These are phyloP conservation scores for Cucurbita pepo DNA, from an alignment of 306 rosid genomes.

Conservation along the genomic window DNA sequence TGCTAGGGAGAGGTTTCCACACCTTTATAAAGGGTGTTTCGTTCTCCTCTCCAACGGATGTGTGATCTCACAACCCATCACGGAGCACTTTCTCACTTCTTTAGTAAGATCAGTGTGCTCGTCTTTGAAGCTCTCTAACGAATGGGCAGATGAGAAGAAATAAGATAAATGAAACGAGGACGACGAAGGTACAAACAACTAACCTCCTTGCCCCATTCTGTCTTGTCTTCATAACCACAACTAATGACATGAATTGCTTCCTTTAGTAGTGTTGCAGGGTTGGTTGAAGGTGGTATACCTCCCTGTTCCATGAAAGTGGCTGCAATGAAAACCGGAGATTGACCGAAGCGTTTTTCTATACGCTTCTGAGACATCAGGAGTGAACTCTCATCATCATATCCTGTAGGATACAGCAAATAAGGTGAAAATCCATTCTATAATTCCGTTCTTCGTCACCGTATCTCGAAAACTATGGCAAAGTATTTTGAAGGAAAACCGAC, in stretches of 20 bases:
- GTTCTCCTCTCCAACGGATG: too few species aligned
- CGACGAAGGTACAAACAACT: background rate
- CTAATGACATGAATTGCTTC: slow-evolving; percentile 99
- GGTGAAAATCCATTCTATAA: background rate
- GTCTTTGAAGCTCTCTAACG: background rate
- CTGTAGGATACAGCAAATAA: slow-evolving; percentile 25
- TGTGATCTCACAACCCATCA: too few species aligned
- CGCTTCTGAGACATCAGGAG: slow-evolving; percentile 88
- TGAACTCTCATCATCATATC: slow-evolving; percentile 89
- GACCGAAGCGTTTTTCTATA: slow-evolving; percentile 97
- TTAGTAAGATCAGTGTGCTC: background rate
- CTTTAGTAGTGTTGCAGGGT: slow-evolving; percentile 91
- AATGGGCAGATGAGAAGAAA: background rate
- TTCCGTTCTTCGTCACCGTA: background rate
- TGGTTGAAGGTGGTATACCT: slow-evolving; percentile 93
- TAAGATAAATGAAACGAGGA: background rate
- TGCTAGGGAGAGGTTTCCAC: too few species aligned
- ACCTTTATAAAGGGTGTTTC: too few species aligned
- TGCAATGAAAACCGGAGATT: slow-evolving; percentile 92
- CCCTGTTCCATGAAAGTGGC: slow-evolving; percentile 98
- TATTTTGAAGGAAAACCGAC: slow-evolving; percentile 24
- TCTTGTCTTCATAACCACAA: slow-evolving; percentile 97
- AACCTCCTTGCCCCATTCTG: slow-evolving; percentile 99
- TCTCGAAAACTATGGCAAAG: background rate
- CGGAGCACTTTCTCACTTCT: too few species aligned